These are phyloP conservation scores for Marasmius tenuissimus DNA, from an alignment of 1,284 basidiomycete species.

Conservation along the genomic window DNA sequence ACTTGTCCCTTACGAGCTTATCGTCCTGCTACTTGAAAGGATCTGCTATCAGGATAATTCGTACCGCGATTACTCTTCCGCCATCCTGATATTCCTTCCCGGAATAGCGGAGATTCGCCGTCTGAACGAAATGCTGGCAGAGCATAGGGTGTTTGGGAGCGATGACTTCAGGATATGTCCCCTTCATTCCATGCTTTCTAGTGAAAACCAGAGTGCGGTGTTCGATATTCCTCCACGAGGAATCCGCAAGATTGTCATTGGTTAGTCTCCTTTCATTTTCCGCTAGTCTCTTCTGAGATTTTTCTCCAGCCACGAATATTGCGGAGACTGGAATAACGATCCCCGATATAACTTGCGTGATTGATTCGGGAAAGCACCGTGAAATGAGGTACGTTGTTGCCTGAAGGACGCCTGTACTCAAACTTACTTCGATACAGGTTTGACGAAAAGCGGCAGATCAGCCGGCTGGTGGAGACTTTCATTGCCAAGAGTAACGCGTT, in stretches of 20 bases:
- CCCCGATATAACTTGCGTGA: slow-evolving; percentile 97
- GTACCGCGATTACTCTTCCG: slow-evolving; percentile 69
- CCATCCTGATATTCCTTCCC: slow-evolving; percentile 93
- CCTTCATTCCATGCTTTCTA: slow-evolving; percentile 92
- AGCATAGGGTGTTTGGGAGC: slow-evolving; percentile 77
- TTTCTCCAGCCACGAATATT: slow-evolving; percentile 66
- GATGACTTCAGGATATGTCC: slow-evolving; percentile 80
- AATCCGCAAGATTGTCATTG: slow-evolving; percentile 89
- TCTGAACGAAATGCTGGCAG: slow-evolving; percentile 79
- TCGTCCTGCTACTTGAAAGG: slow-evolving; percentile 82
- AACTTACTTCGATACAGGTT: slow-evolving; percentile 52
- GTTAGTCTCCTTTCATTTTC: slow-evolving; percentile 37
- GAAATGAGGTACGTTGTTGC: slow-evolving; percentile 71
- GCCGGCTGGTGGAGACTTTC: slow-evolving; percentile 90
- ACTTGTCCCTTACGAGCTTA: slow-evolving; percentile 87
- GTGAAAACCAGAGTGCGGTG: slow-evolving; percentile 87
- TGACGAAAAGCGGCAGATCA: slow-evolving; percentile 97
- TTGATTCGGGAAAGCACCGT: slow-evolving; percentile 93
- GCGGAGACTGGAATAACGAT: slow-evolving; percentile 97
- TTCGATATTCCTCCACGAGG: slow-evolving; percentile 86
- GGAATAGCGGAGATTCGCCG: slow-evolving; percentile 92
- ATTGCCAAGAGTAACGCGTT: slow-evolving; percentile 93
- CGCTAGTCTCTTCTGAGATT: slow-evolving; percentile 3
- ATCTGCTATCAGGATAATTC: slow-evolving; percentile 76
- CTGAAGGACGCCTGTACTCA: background rate